Percentiles rank a stretch among this genome's conserved stretches.
Conservation (phyloP, 805 yeast species). For the Saturnispora ahearnii region DNA sequence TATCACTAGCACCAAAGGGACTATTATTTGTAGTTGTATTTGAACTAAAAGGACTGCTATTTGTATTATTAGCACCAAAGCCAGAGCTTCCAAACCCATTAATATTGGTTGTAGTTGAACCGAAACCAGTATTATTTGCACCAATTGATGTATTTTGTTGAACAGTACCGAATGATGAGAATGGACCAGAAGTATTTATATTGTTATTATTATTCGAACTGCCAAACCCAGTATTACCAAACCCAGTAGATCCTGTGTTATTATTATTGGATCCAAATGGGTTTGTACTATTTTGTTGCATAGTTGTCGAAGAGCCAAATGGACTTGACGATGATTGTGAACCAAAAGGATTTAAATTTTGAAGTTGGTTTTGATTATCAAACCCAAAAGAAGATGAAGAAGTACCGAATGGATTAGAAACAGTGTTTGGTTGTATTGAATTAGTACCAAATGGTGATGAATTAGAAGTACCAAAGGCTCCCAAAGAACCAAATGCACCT, state of each 20-base stretch:
- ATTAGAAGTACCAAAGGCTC: background rate
- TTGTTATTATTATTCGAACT: background rate
- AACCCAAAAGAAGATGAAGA: background rate
- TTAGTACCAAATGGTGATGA: background rate
- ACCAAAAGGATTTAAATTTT: background rate
- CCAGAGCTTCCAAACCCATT: background rate
- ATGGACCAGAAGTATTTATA: background rate
- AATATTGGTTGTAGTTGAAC: background rate
- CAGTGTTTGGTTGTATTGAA: background rate
- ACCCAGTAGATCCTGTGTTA: background rate
- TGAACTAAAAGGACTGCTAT: background rate
- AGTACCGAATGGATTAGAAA: background rate
- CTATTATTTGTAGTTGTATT: background rate
- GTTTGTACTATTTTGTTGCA: background rate
- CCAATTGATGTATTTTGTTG: background rate
- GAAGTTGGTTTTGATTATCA: background rate
- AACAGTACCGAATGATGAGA: background rate
- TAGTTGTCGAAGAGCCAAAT: background rate
- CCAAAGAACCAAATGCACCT: background rate
- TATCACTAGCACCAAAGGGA: background rate
- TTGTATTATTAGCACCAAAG: background rate
- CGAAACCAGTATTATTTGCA: background rate
- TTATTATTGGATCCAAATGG: slow-evolving; percentile 2
- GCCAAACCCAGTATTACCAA: background rate
- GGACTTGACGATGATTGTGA: background rate